A percentile compares a stretch with the other conserved stretches of the same genome.
Evolutionary conservation across 257 asterid species (phyloP).

Genomic region (Handroanthus guayacan): DNA sequence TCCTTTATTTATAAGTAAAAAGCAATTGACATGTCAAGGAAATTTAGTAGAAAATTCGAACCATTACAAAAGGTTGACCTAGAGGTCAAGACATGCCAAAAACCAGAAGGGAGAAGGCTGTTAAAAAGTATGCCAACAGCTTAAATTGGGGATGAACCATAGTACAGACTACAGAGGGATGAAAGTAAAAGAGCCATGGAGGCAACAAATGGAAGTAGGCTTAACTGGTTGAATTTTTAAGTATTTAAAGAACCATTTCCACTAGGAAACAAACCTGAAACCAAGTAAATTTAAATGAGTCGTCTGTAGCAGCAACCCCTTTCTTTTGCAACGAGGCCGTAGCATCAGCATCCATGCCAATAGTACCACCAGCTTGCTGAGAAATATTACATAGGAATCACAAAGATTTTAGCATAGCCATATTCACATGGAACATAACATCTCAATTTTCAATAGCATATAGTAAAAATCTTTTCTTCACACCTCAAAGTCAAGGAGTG

Average conservation of each 20-base stretch:
- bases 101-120: neutral
- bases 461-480: constrained; percentile 20
- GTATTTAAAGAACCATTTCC: neutral
- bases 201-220: neutral
- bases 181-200: neutral
- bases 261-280: constrained; percentile 64
- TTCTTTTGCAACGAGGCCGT: constrained; percentile 79
- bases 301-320: constrained; percentile 80
- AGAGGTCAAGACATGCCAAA: neutral
- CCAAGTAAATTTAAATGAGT: constrained; percentile 85
- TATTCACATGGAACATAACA: constrained; percentile 8
- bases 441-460: constrained; percentile 7
- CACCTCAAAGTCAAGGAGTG: constrained; percentile 15
- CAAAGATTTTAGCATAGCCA: constrained; percentile 35
- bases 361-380: constrained; percentile 80
- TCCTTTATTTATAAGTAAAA: neutral
- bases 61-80: neutral
- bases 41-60: neutral
- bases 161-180: neutral
- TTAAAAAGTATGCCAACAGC: neutral
- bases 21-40: neutral
- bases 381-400: constrained; percentile 19
- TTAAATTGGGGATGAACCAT: neutral
- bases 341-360: constrained; percentile 96
- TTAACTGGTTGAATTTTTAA: neutral